Evolutionary conservation across 106 monocot genomes (phyloP).

Genomic region (Ottelia alismoides): DNA sequence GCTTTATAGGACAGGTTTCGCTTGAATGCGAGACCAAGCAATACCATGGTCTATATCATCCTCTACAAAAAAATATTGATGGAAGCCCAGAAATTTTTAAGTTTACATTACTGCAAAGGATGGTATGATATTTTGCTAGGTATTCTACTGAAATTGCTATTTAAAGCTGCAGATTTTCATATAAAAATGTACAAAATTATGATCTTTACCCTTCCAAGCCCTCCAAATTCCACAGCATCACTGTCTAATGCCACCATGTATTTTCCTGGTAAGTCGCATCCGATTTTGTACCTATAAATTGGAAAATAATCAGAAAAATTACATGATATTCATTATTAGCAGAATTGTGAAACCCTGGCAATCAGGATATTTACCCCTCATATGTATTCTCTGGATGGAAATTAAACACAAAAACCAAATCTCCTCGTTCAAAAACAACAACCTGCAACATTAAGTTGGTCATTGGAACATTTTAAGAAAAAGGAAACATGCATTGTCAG

Average conservation of each 20-base stretch:
- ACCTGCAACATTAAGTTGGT: slow-evolving; percentile 28
- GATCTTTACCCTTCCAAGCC: slow-evolving; percentile 65
- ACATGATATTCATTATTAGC: no score
- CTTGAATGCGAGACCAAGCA: no score
- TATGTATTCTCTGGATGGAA: slow-evolving; percentile 89
- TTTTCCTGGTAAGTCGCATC: slow-evolving; percentile 81
- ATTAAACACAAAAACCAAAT: slow-evolving; percentile 91
- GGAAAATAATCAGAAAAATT: background rate
- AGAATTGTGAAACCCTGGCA: slow-evolving; percentile 2
- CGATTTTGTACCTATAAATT: slow-evolving; percentile 74
- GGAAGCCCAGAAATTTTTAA: background rate
- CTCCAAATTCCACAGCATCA: slow-evolving; percentile 84
- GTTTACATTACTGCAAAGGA: no score
- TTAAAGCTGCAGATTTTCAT: background rate
- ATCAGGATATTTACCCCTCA: slow-evolving; percentile 55
- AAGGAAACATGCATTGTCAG: no score
- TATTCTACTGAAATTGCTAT: no score
- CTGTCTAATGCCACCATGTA: slow-evolving; percentile 82
- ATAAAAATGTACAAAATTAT: background rate
- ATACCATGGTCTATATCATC: no score
- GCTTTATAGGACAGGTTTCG: no score
- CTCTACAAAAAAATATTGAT: background rate
- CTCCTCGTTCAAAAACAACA: slow-evolving; percentile 91
- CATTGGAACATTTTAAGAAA: background rate
- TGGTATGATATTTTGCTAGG: no score